Evolutionary conservation across 140 eudicot species (phyloP), one percentile per base, ranked within the genome.

Genomic region (Cichorium intybus): DNA sequence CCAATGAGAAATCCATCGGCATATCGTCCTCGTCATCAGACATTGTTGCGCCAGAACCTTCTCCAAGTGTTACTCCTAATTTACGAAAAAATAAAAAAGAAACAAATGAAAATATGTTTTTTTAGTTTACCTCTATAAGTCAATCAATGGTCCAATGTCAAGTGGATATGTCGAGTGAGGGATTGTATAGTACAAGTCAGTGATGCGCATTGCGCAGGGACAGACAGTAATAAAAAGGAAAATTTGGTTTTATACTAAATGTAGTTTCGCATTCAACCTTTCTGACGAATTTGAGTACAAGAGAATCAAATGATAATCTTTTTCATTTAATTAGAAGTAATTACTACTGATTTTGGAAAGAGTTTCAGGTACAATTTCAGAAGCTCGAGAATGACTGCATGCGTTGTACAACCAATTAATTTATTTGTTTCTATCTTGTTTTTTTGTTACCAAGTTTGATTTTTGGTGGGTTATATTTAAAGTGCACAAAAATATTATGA

Each of bases 21-120:
- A 85, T 68, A 16, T 88, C 98, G 66, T 92, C 98, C 45, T 92
- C 98, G 26, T 92, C 95, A 31, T 92, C 98, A 2, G 98, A 92
- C 98, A 92, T 92, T 0, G 98, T 88, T 55, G 86, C 98, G 5
- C 96, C 98, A 1, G 85, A 81, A 69, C 96, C 96, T 66, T 92
- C 98, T 21, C 86, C 95, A 48, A 92, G 82, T 29, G 85, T 72
- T 56, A 76, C 78, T 65, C 98, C 98, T 92, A 71, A 8, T 27
- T n/a, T n/a, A n/a, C n/a, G n/a, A n/a, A n/a, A n/a, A n/a, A n/a
- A n/a, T n/a, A n/a, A n/a, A n/a, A n/a, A 50, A 49, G 7, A 20
- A 56, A 11, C 0, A 20, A 26, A 22, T 23, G 2, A 24, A 33
- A 31, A 20, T n/a, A 20, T 1, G 17, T 24, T 16, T 14, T 3